Percentiles rank a stretch among this genome's conserved stretches.
These are phyloP conservation scores for Pseudocercospora ulei DNA, from an alignment of 2,329 filamentous ascomycete species.

Conservation along the genomic window DNA sequence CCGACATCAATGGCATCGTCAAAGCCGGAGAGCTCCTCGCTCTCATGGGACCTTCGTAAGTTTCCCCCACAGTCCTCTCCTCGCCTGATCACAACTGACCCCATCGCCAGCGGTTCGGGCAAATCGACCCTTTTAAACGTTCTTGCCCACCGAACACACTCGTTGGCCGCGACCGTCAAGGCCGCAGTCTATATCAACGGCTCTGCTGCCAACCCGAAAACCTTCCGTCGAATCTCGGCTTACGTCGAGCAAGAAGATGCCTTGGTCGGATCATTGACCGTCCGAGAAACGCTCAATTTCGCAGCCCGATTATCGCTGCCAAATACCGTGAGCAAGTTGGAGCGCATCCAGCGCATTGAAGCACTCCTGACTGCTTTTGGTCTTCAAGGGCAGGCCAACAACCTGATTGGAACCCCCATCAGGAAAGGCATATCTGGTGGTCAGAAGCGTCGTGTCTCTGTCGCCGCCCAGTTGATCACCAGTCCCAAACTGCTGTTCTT, in stretches of 20 bases:
- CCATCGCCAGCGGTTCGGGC: conserved; percentile 46
- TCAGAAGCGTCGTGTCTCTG: conserved; percentile 70
- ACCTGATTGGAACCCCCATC: conserved; percentile 70
- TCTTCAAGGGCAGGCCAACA: conserved; percentile 57
- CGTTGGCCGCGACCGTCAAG: conserved; percentile 46
- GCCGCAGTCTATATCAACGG: conserved; percentile 57
- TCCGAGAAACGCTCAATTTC: conserved; percentile 69
- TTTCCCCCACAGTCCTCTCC: conserved; percentile 10
- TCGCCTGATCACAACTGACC: too few relatives aligned
- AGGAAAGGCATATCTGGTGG: conserved; percentile 75
- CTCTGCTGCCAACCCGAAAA: conserved; percentile 41
- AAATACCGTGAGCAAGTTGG: conserved; percentile 45
- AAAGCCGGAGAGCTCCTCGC: conserved; percentile 64
- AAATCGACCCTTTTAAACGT: conserved; percentile 80
- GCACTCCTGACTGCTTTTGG: conserved; percentile 63
- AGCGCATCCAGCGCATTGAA: conserved; percentile 55
- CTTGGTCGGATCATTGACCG: conserved; percentile 68
- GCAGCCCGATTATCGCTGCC: conserved; percentile 58
- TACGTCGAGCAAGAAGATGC: conserved; percentile 88
- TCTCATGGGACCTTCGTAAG: conserved; percentile 64
- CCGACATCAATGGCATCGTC: conserved; percentile 54
- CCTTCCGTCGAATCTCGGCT: conserved; percentile 57
- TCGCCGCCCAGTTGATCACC: conserved; percentile 73
- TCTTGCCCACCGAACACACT: conserved; percentile 54
- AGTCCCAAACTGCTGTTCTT: conserved; percentile 71